Percentiles rank a stretch among this genome's conserved stretches.
phyloP scores from a whole-genome alignment of 176 grass and related monocot species.

The Eleusine coracana region DNA sequence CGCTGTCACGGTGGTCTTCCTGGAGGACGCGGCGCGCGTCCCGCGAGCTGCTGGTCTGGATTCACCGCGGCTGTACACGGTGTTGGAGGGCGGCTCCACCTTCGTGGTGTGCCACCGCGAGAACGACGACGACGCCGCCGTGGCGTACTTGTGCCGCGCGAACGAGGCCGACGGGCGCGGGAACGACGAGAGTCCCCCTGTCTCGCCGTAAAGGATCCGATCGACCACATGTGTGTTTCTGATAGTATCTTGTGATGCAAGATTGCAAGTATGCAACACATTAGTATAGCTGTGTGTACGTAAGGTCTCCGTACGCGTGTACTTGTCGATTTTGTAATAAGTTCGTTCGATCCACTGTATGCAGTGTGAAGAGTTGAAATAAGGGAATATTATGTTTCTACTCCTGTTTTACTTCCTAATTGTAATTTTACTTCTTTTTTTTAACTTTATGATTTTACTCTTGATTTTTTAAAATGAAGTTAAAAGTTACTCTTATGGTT shows the following conservation, averaged over 20 bases:
- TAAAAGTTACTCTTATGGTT: too few species aligned
- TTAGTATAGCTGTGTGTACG: background rate
- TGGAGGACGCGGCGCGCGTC: conserved; percentile 45
- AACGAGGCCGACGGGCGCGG: background rate
- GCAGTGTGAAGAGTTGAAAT: background rate
- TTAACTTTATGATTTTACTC: too few species aligned
- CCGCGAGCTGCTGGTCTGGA: background rate
- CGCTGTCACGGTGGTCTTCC: conserved; percentile 29
- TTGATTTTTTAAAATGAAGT: too few species aligned
- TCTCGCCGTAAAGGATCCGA: background rate
- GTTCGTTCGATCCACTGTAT: background rate
- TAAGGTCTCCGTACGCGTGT: background rate
- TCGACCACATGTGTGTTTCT: background rate
- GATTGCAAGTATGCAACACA: background rate
- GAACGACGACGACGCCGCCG: background rate
- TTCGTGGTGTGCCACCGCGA: conserved; percentile 43
- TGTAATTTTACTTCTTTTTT: too few species aligned
- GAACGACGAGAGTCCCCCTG: background rate
- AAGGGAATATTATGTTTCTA: too few species aligned
- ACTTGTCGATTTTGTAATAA: background rate
- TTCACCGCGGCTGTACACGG: conserved; percentile 5
- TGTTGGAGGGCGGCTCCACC: conserved; percentile 32
- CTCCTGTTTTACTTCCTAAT: too few species aligned
- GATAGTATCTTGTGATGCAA: background rate
- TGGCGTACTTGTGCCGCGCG: conserved; percentile 34